These are phyloP conservation scores for Stropharia rugosoannulata DNA, from an alignment of 768 basidiomycete genomes.

Conservation along the genomic window DNA sequence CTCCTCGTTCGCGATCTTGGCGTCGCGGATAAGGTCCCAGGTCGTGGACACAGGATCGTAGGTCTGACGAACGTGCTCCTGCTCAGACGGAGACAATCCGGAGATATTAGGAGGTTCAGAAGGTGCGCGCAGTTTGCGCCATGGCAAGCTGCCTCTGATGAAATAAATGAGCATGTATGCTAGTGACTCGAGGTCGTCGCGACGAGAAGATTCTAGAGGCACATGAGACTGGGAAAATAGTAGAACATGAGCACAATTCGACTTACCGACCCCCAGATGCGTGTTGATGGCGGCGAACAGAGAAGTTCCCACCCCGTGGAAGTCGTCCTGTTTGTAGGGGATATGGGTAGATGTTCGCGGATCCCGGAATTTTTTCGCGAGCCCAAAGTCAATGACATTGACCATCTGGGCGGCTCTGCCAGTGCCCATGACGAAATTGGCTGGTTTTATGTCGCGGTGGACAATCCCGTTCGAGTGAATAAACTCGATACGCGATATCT, in stretches of 20 bases:
- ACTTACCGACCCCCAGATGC: conserved; percentile 72
- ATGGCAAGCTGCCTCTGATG: conserved; percentile 73
- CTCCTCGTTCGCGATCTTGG: conserved; percentile 65
- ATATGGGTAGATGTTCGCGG: conserved; percentile 63
- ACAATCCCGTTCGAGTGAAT: conserved; percentile 94
- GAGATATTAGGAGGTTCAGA: conserved; percentile 29
- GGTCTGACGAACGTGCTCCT: conserved; percentile 23
- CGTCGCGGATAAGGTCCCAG: conserved; percentile 76
- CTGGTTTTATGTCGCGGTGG: conserved; percentile 97
- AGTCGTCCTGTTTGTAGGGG: conserved; percentile 70
- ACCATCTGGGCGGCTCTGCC: conserved; percentile 59
- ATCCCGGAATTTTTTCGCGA: conserved; percentile 78
- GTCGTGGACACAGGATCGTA: conserved; percentile 64
- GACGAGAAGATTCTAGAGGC: conserved; percentile 62
- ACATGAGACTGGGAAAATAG: conserved; percentile 13
- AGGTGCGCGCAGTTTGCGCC: conserved; percentile 70
- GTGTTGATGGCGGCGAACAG: conserved; percentile 76
- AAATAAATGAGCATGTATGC: conserved; percentile 87
- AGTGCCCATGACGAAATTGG: conserved; percentile 96
- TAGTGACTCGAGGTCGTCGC: conserved; percentile 78
- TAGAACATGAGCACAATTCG: neutral
- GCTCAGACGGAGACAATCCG: conserved; percentile 23
- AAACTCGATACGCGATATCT: conserved; percentile 96
- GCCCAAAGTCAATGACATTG: conserved; percentile 91
- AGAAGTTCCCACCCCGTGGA: conserved; percentile 78